Evolutionary conservation across 495 filamentous ascomycete genomes (phyloP), one percentile per base, ranked within the genome.

Genomic region (Aspergillus asperescens): DNA sequence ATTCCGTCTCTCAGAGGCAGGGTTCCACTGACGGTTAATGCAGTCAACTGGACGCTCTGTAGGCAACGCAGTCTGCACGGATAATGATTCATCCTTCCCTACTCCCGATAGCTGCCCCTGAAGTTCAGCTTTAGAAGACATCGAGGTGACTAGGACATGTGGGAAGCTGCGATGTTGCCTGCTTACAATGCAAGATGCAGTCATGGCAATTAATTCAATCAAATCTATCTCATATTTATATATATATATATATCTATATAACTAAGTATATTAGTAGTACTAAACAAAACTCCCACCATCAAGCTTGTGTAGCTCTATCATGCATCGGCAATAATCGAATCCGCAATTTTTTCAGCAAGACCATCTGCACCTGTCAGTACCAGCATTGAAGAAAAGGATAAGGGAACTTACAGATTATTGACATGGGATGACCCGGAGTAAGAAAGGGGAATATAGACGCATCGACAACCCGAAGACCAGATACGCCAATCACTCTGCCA

Each of bases 381-480:
- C 12, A 15, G 29, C 16, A 18, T 49, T 15, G 10, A 9, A 22
- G 5, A 19, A 22, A 15, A 4, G 2, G 13, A 42, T 12, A 13
- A 9, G 39, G 18, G 12, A 25, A 55, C 53, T 38, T 39, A 55
- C 53, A 55, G 4, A 55, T 22, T 0, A 37, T 44, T 7, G 53
- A 23, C 38, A 32, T 28, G 1, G 48, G 48, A 32, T 57, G 55
- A 7, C 55, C 55, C 22, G 55, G 55, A 1, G 55, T 42, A 3
- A 57, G 28, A 7, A 52, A 43, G 3, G 79, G 79, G 41, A 73
- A 79, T 1, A 75, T 76, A 16, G 62, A 69, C 16, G 80, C 80
- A 63, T 84, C 81, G 2, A 83, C 80, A 4, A 83, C 78, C 24
- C 81, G 65, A 60, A 83, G 50, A 8, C 73, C 65, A n/a, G 67